Percentiles rank a stretch among this genome's conserved stretches.
phyloP scores from a whole-genome alignment of 164 flowering plant species.

The Pachysandra terminalis region DNA sequence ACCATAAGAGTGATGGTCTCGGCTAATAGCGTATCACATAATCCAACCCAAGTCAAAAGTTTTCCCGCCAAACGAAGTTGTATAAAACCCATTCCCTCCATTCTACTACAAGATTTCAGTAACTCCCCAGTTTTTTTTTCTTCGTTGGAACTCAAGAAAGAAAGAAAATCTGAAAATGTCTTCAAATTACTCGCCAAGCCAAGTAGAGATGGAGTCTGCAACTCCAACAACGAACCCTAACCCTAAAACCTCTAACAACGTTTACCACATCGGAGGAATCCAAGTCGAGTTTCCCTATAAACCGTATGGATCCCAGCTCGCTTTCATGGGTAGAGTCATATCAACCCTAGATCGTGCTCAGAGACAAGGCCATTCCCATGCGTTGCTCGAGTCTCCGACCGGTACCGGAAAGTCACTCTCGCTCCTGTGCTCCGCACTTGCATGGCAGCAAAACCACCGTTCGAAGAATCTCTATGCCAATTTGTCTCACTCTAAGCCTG shows the following conservation, averaged over 20 bases:
- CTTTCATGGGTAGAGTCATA: slow-evolving; percentile 89
- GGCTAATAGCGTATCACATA: too few species aligned
- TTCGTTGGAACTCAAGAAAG: not conserved
- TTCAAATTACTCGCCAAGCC: not conserved
- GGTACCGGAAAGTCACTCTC: slow-evolving; percentile 97
- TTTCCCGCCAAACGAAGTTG: not conserved
- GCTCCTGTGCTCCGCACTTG: slow-evolving; percentile 84
- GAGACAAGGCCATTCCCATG: slow-evolving; percentile 80
- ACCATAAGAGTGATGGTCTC: too few species aligned
- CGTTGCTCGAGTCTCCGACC: slow-evolving; percentile 93
- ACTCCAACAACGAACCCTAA: slow-evolving; percentile 21
- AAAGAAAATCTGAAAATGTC: not conserved
- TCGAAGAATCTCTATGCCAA: slow-evolving; percentile 29
- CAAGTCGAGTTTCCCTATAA: slow-evolving; percentile 87
- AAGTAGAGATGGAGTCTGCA: slow-evolving; percentile 27
- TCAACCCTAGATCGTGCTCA: slow-evolving; percentile 85
- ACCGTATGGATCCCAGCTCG: slow-evolving; percentile 92
- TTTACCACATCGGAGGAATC: slow-evolving; percentile 66
- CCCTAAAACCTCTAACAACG: slow-evolving; percentile 12
- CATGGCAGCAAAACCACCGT: slow-evolving; percentile 73
- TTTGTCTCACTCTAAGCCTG: slow-evolving; percentile 36
- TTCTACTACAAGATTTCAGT: too few species aligned
- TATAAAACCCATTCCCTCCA: not conserved
- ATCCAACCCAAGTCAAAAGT: not conserved
- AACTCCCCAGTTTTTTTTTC: too few species aligned